Conservation (phyloP, 2,329 filamentous ascomycete genomes). For the Cladosporium sp. region DNA sequence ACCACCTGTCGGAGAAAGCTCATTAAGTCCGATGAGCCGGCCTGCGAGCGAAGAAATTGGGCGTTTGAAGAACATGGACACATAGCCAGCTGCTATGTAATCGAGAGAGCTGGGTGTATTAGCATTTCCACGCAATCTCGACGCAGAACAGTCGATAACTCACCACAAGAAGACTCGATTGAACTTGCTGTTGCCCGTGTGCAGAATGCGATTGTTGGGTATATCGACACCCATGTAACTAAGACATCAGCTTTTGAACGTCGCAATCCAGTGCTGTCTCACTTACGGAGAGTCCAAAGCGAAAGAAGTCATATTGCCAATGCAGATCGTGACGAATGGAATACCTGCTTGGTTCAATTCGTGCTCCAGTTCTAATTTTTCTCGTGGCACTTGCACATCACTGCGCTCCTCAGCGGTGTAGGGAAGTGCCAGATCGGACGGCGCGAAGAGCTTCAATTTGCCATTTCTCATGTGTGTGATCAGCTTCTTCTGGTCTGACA, state of each 20-base stretch:
- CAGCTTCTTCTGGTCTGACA: background rate
- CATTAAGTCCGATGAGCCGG: background rate
- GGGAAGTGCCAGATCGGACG: constrained; percentile 3
- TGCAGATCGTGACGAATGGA: constrained; percentile 2
- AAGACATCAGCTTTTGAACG: background rate
- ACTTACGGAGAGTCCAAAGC: constrained; percentile 5
- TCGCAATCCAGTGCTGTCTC: background rate
- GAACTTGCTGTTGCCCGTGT: background rate
- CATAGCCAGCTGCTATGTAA: background rate
- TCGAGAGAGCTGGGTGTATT: background rate
- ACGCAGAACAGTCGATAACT: background rate
- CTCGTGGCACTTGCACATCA: background rate
- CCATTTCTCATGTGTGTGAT: background rate
- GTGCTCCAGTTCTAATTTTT: background rate
- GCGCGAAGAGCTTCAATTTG: constrained; percentile 1
- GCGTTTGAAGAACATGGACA: background rate
- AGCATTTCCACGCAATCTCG: background rate
- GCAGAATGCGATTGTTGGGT: constrained; percentile 4
- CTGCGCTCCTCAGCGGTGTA: background rate
- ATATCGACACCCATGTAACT: constrained; percentile 9
- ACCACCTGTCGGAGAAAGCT: background rate
- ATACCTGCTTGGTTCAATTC: background rate
- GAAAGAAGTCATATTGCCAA: constrained; percentile 10
- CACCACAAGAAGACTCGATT: background rate
- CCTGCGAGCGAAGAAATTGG: background rate